Evolutionary conservation across 2,329 filamentous ascomycete genomes (phyloP).

Genomic region (Ascochyta rabiei): DNA sequence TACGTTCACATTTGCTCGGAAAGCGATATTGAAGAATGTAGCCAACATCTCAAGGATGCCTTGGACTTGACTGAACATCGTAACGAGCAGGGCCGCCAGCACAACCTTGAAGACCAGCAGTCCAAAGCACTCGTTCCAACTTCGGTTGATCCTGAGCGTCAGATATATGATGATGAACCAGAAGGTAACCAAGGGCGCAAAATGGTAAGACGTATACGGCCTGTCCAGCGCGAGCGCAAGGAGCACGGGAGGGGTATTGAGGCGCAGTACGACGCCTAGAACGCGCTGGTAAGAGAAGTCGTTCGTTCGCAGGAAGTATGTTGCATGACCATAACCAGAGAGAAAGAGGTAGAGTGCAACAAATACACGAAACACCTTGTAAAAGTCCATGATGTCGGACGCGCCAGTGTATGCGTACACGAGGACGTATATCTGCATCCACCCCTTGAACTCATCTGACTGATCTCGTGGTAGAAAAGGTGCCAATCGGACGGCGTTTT

Average conservation of each 20-base stretch:
- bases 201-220: slow-evolving; percentile 64
- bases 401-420: slow-evolving; percentile 65
- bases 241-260: slow-evolving; percentile 62
- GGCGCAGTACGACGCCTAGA: slow-evolving; percentile 60
- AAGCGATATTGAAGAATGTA: slow-evolving; percentile 49
- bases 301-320: slow-evolving; percentile 62
- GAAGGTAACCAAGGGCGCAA: slow-evolving; percentile 64
- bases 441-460: slow-evolving; percentile 70
- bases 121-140: slow-evolving; percentile 51
- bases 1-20: slow-evolving; percentile 57
- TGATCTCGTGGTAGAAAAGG: slow-evolving; percentile 60
- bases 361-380: slow-evolving; percentile 61
- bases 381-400: slow-evolving; percentile 58
- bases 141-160: slow-evolving; percentile 54
- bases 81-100: slow-evolving; percentile 52
- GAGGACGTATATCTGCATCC: slow-evolving; percentile 64
- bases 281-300: slow-evolving; percentile 64
- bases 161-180: slow-evolving; percentile 66
- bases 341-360: slow-evolving; percentile 67
- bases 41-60: slow-evolving; percentile 52
- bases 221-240: slow-evolving; percentile 64
- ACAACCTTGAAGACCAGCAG: slow-evolving; percentile 58
- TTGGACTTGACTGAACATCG: slow-evolving; percentile 45
- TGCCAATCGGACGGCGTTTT: background rate
- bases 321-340: slow-evolving; percentile 66